These are phyloP conservation scores for Aspergillus novoparasiticus DNA, from an alignment of 2,329 filamentous ascomycete genomes.

Conservation along the genomic window DNA sequence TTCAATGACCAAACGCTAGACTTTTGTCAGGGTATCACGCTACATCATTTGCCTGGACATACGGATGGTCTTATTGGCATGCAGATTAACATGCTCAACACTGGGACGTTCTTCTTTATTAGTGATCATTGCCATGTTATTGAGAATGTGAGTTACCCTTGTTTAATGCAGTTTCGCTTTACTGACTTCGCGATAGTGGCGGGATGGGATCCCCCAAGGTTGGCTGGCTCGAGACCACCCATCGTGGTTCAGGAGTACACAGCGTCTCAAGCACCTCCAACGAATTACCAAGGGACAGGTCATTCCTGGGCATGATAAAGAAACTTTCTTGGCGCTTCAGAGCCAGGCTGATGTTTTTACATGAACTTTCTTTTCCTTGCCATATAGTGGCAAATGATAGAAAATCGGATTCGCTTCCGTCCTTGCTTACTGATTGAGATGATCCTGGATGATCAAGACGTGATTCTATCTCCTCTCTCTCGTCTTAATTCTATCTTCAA, in stretches of 20 bases:
- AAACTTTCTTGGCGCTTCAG: slow-evolving; percentile 9
- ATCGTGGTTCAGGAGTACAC: slow-evolving; percentile 18
- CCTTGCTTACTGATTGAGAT: too few species aligned
- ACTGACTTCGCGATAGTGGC: slow-evolving; percentile 11
- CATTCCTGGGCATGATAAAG: slow-evolving; percentile 16
- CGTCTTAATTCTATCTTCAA: too few species aligned
- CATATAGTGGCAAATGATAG: too few species aligned
- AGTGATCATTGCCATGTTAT: slow-evolving; percentile 18
- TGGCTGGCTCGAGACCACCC: slow-evolving; percentile 17
- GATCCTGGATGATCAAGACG: too few species aligned
- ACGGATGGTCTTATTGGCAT: slow-evolving; percentile 14
- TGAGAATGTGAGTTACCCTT: slow-evolving; percentile 11
- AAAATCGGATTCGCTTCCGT: too few species aligned
- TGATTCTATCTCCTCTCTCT: too few species aligned
- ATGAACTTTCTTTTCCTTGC: neutral
- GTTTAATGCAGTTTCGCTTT: accelerated
- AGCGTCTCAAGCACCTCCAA: slow-evolving; percentile 14
- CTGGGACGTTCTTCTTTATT: slow-evolving; percentile 16
- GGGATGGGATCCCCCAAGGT: slow-evolving; percentile 16
- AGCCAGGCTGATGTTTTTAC: slow-evolving; percentile 10
- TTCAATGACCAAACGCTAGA: slow-evolving; percentile 14
- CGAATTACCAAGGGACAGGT: slow-evolving; percentile 13
- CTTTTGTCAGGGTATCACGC: slow-evolving; percentile 18
- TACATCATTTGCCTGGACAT: slow-evolving; percentile 14
- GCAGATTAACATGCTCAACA: slow-evolving; percentile 17